Conservation (phyloP, 1,139 yeast genomes). For the Hemisphaericaspora lyxosophila region DNA sequence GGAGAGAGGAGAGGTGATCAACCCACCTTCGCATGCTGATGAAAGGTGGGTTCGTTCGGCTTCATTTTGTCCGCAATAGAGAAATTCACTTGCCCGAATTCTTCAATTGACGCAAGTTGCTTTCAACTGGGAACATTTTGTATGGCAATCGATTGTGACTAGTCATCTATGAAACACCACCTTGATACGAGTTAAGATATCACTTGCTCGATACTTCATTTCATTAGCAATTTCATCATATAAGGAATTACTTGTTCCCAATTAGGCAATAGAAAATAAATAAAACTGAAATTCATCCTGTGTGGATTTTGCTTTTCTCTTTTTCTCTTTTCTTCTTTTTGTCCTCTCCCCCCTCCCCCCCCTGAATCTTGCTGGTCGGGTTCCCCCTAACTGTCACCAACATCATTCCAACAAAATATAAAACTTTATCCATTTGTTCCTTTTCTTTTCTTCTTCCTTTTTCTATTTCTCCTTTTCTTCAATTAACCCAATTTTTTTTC, state of each 20-base stretch:
- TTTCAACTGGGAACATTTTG: too few species aligned
- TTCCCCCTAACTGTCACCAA: background rate
- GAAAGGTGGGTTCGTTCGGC: too few species aligned
- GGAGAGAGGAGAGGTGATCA: too few species aligned
- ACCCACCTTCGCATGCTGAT: too few species aligned
- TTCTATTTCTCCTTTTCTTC: background rate
- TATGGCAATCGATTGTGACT: background rate
- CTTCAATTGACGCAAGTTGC: background rate
- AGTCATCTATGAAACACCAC: background rate
- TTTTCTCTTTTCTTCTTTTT: constrained; percentile 1
- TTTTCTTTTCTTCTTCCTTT: background rate
- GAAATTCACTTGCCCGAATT: background rate
- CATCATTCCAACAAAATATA: background rate
- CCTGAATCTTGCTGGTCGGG: background rate
- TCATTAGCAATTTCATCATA: constrained; percentile 1
- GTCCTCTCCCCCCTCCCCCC: constrained; percentile 2
- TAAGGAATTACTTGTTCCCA: background rate
- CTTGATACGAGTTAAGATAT: background rate
- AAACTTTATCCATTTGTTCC: background rate
- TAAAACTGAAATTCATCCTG: constrained; percentile 1
- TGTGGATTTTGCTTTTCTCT: background rate
- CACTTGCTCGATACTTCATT: background rate
- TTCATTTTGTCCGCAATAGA: background rate
- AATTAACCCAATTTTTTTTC: constrained; percentile 2
- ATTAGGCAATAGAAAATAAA: constrained; percentile 2